phyloP scores from a whole-genome alignment of 306 rosid species.

The Casuarina glauca region DNA sequence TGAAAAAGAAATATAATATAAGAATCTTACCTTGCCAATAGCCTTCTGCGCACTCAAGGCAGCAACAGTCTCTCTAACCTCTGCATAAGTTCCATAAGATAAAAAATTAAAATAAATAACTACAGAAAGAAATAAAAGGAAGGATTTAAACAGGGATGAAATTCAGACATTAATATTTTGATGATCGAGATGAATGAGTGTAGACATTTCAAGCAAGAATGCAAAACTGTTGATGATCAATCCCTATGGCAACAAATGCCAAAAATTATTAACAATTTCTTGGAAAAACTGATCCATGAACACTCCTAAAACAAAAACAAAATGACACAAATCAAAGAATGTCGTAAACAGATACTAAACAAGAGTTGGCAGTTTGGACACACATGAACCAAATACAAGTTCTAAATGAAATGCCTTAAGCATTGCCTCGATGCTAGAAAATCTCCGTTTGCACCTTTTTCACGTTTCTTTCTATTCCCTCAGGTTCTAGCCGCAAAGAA shows the following conservation, averaged over 20 bases:
- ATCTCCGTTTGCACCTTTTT: background rate
- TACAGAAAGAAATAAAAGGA: background rate
- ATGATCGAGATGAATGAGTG: background rate
- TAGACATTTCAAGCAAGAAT: background rate
- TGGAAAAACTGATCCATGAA: background rate
- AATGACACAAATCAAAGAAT: background rate
- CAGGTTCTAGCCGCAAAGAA: too few species aligned
- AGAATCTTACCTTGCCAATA: constrained; percentile 57
- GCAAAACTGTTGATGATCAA: background rate
- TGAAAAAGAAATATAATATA: background rate
- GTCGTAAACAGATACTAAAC: background rate
- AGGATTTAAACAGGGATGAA: constrained; percentile 12
- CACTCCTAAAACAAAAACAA: background rate
- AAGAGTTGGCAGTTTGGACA: background rate
- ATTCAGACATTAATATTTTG: background rate
- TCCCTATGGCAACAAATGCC: background rate
- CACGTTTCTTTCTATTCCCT: background rate
- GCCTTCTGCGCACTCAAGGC: constrained; percentile 64
- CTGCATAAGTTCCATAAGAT: constrained; percentile 40
- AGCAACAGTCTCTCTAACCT: constrained; percentile 59
- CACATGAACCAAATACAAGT: background rate
- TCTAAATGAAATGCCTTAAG: background rate
- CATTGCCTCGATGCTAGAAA: background rate
- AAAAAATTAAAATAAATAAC: background rate
- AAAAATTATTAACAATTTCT: background rate